Percentiles rank a stretch among this genome's conserved stretches.
Evolutionary conservation across 257 asterid species (phyloP).

Genomic region (Solanum raphanifolium): DNA sequence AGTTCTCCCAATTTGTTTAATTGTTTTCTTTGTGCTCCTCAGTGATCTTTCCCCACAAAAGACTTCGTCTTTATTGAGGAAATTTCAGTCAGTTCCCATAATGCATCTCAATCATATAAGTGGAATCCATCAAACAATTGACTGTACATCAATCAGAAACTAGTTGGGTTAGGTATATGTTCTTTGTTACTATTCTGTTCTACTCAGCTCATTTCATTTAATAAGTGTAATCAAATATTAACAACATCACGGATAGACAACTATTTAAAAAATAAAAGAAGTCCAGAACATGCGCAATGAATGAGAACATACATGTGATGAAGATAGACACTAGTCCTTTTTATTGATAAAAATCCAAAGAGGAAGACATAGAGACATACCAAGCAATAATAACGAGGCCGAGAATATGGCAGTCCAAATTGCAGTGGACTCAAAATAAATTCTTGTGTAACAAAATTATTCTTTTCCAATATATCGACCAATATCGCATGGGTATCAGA

Average conservation of each 20-base stretch:
- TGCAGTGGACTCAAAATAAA: slow-evolving; percentile 91
- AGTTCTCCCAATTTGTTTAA: not conserved
- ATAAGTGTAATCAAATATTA: not conserved
- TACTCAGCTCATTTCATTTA: not conserved
- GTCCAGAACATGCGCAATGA: not conserved
- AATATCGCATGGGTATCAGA: slow-evolving; percentile 86
- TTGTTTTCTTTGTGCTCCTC: not conserved
- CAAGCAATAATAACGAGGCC: slow-evolving; percentile 97
- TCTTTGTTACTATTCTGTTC: not conserved
- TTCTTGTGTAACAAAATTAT: slow-evolving; percentile 65
- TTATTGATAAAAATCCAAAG: not conserved
- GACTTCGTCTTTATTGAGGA: not conserved
- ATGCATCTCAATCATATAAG: not conserved
- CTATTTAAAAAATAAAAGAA: not conserved
- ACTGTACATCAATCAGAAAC: not conserved
- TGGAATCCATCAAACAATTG: not conserved
- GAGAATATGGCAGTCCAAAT: slow-evolving; percentile 87
- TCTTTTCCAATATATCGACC: slow-evolving; percentile 58
- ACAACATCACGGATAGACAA: not conserved
- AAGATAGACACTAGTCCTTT: not conserved
- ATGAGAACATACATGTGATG: not conserved
- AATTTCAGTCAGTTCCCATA: not conserved
- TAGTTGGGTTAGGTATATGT: not conserved
- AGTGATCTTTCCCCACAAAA: not conserved
- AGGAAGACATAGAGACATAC: slow-evolving; percentile 30